Evolutionary conservation across 371 early-diverging fungal genomes (phyloP).

Genomic region (Mucor saturninus): DNA sequence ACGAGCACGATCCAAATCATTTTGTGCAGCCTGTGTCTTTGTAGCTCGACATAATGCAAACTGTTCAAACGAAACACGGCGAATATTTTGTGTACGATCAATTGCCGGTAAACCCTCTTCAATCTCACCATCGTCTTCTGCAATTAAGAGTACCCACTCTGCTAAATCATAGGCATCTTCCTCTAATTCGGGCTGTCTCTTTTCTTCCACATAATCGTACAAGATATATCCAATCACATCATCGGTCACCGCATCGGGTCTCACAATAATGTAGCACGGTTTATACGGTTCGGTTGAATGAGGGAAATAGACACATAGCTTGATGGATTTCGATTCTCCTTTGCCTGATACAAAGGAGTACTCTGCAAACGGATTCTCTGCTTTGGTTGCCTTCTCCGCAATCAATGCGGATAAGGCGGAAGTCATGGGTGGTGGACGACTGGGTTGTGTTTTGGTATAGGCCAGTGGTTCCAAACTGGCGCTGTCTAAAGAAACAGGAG

Average conservation of each 20-base stretch:
- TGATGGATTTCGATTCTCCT: slow-evolving; percentile 64
- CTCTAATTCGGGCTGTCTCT: slow-evolving; percentile 67
- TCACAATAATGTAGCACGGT: slow-evolving; percentile 75
- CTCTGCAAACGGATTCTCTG: slow-evolving; percentile 78
- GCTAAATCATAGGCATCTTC: slow-evolving; percentile 67
- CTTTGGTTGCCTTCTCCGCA: slow-evolving; percentile 60
- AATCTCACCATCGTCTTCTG: slow-evolving; percentile 93
- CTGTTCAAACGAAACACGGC: slow-evolving; percentile 86
- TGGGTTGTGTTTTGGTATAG: slow-evolving; percentile 25
- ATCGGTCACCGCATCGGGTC: slow-evolving; percentile 85
- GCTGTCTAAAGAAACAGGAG: neutral
- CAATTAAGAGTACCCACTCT: slow-evolving; percentile 89
- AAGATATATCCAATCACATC: slow-evolving; percentile 90
- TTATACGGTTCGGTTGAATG: slow-evolving; percentile 52
- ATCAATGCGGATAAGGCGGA: slow-evolving; percentile 73
- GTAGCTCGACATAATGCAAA: slow-evolving; percentile 89
- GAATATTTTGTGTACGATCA: slow-evolving; percentile 85
- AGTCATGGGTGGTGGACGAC: slow-evolving; percentile 2
- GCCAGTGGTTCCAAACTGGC: slow-evolving; percentile 7
- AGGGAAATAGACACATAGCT: slow-evolving; percentile 71
- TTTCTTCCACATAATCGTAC: slow-evolving; percentile 79
- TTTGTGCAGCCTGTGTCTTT: slow-evolving; percentile 67
- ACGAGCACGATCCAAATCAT: slow-evolving; percentile 46
- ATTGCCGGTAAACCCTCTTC: slow-evolving; percentile 96
- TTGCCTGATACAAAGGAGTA: slow-evolving; percentile 68